phyloP scores from a whole-genome alignment of 768 basidiomycete species.

The Leucocoprinus sp. region DNA sequence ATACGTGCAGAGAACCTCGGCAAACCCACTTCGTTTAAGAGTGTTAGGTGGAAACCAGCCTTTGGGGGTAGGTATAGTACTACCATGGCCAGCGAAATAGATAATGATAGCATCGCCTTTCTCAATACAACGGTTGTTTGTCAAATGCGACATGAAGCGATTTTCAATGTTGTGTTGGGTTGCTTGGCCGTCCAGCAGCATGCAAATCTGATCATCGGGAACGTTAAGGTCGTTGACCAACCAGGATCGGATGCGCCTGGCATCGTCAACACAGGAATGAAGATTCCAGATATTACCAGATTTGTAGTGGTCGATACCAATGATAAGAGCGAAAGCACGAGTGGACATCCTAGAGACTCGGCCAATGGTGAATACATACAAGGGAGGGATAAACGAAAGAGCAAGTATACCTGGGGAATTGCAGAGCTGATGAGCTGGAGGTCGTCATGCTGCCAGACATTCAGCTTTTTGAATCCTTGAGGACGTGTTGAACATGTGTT shows the following conservation, averaged over 20 bases:
- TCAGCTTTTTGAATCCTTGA: constrained; percentile 8
- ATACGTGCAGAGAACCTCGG: constrained; percentile 58
- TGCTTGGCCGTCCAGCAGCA: constrained; percentile 50
- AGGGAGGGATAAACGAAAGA: background rate
- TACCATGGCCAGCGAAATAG: constrained; percentile 73
- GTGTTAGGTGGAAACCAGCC: constrained; percentile 47
- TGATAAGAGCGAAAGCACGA: constrained; percentile 55
- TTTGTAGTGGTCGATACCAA: constrained; percentile 66
- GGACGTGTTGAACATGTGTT: constrained; percentile 6
- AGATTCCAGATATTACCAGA: constrained; percentile 59
- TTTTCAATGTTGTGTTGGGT: constrained; percentile 56
- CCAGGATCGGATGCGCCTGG: constrained; percentile 50
- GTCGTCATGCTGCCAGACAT: background rate
- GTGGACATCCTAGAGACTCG: constrained; percentile 17
- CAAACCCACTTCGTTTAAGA: constrained; percentile 19
- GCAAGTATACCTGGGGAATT: constrained; percentile 3
- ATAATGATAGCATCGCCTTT: constrained; percentile 57
- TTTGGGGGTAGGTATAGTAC: constrained; percentile 43
- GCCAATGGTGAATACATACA: background rate
- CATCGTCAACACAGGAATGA: constrained; percentile 58
- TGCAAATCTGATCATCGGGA: constrained; percentile 47
- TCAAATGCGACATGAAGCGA: constrained; percentile 50
- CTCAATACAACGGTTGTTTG: constrained; percentile 52
- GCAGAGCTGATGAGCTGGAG: background rate
- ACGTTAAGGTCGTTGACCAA: constrained; percentile 48